Evolutionary conservation across 345 rosid genomes (phyloP).

Genomic region (Linum usitatissimum): DNA sequence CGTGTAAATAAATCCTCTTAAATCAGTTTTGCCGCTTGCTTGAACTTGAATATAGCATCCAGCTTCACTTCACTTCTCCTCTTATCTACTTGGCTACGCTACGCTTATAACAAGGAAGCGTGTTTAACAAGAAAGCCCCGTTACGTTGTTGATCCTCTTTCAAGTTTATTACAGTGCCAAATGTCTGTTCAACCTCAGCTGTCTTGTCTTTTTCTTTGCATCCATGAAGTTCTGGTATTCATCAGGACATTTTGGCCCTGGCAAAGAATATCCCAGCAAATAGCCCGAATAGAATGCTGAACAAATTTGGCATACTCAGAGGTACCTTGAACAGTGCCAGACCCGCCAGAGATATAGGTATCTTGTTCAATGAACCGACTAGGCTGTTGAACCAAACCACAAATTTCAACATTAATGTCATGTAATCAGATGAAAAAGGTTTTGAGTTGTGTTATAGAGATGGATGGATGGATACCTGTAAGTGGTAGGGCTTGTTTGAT

Average conservation of each 20-base stretch:
- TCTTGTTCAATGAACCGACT: constrained; percentile 87
- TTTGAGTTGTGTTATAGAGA: too few relatives aligned
- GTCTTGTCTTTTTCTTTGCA: too few relatives aligned
- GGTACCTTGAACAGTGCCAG: constrained; percentile 70
- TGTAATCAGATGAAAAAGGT: too few relatives aligned
- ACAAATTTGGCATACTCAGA: constrained; percentile 54
- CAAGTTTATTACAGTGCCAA: too few relatives aligned
- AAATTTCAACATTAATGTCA: not conserved
- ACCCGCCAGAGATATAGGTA: constrained; percentile 75
- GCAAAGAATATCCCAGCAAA: constrained; percentile 80
- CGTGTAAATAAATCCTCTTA: too few relatives aligned
- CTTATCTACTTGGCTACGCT: too few relatives aligned
- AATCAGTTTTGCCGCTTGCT: too few relatives aligned
- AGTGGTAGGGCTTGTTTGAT: constrained; percentile 93
- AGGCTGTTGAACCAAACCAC: constrained; percentile 28
- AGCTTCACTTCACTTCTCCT: too few relatives aligned
- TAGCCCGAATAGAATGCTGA: constrained; percentile 80
- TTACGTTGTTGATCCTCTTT: too few relatives aligned
- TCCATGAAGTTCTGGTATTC: not conserved
- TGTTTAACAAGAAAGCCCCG: too few relatives aligned
- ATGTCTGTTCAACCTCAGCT: not conserved
- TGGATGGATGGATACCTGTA: constrained; percentile 60
- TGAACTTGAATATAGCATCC: too few relatives aligned
- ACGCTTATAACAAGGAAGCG: too few relatives aligned
- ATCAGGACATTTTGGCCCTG: constrained; percentile 76